phyloP scores from a whole-genome alignment of 2,329 filamentous ascomycete genomes.

The Drechslera avenae region DNA sequence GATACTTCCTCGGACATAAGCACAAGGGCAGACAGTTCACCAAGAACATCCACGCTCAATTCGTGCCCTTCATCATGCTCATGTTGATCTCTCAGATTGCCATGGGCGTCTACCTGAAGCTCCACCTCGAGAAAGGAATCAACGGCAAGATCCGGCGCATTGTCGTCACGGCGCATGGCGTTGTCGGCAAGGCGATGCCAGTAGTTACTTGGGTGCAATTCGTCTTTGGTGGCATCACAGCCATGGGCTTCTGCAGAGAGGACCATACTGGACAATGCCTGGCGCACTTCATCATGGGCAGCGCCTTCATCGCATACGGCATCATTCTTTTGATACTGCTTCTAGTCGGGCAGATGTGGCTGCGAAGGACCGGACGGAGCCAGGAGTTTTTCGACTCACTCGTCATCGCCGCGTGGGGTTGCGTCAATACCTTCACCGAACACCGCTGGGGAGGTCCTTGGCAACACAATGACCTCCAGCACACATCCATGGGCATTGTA shows the following conservation, averaged over 20 bases:
- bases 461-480: slow-evolving; percentile 94
- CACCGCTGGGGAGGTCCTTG: slow-evolving; percentile 90
- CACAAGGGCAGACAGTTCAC: slow-evolving; percentile 89
- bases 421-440: slow-evolving; percentile 97
- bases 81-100: slow-evolving; percentile 77
- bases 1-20: slow-evolving; percentile 88
- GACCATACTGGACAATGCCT: slow-evolving; percentile 92
- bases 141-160: slow-evolving; percentile 76
- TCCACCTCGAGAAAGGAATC: slow-evolving; percentile 85
- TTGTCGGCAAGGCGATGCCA: slow-evolving; percentile 87
- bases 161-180: slow-evolving; percentile 74
- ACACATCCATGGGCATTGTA: slow-evolving; percentile 98
- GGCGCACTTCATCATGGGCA: slow-evolving; percentile 98
- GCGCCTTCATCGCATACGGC: slow-evolving; percentile 93
- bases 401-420: slow-evolving; percentile 92
- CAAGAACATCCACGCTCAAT: slow-evolving; percentile 71
- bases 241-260: slow-evolving; percentile 87
- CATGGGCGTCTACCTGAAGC: slow-evolving; percentile 83
- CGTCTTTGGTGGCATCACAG: slow-evolving; percentile 92
- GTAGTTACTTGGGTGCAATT: slow-evolving; percentile 90
- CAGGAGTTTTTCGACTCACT: slow-evolving; percentile 97
- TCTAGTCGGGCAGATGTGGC: slow-evolving; percentile 85
- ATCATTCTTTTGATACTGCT: slow-evolving; percentile 85
- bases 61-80: slow-evolving; percentile 80
- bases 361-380: slow-evolving; percentile 79